These are phyloP conservation scores for Podospora fimiseda DNA, from an alignment of 495 filamentous ascomycete species.

Conservation along the genomic window DNA sequence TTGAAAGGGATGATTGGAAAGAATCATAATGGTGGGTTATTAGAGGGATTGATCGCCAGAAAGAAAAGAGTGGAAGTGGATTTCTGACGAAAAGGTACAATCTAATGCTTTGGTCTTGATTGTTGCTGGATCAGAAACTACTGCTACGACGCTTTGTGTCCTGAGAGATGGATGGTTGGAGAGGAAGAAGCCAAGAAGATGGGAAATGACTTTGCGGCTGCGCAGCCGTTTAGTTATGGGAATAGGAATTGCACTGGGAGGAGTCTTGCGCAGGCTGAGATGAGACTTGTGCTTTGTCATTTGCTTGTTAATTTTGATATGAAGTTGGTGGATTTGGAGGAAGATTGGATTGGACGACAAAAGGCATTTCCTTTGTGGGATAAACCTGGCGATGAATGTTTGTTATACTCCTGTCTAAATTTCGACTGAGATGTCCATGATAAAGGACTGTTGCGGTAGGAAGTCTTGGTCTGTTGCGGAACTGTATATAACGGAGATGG, in stretches of 20 bases:
- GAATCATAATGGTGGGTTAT: too few relatives aligned
- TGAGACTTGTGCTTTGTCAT: constrained; percentile 37
- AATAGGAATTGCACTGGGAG: constrained; percentile 36
- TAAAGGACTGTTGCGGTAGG: too few relatives aligned
- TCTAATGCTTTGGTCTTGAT: constrained; percentile 12
- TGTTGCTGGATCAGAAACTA: constrained; percentile 43
- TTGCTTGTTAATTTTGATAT: constrained; percentile 37
- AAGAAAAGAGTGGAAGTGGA: constrained; percentile 23
- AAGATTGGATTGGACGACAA: constrained; percentile 26
- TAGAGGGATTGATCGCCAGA: constrained; percentile 29
- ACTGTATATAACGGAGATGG: too few relatives aligned
- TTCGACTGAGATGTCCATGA: too few relatives aligned
- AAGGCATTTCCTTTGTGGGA: constrained; percentile 31
- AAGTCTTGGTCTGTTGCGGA: too few relatives aligned
- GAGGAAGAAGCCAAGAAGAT: constrained; percentile 19
- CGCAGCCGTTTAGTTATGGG: constrained; percentile 33
- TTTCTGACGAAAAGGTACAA: neutral
- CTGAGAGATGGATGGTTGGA: constrained; percentile 32
- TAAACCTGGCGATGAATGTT: constrained; percentile 28
- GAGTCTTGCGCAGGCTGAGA: constrained; percentile 34
- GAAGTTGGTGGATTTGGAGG: constrained; percentile 18
- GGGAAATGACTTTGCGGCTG: constrained; percentile 26
- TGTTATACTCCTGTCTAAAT: neutral
- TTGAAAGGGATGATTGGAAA: constrained; percentile 19
- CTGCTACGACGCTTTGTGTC: constrained; percentile 46